Conservation (phyloP, 441 rosid species). For the Raphanus hybrid region DNA sequence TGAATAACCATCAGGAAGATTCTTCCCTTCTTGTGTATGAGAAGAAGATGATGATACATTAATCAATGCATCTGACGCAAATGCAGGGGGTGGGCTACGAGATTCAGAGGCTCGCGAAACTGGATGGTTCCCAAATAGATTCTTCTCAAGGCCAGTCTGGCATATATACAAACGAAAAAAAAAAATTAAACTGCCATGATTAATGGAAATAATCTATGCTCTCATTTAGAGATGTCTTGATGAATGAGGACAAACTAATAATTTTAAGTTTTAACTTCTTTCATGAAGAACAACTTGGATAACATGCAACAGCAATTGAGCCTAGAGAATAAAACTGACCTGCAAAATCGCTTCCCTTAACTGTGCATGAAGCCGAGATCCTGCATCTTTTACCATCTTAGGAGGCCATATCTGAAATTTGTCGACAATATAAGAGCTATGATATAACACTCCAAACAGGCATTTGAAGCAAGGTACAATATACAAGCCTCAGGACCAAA, state of each 20-base stretch:
- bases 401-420: slow-evolving; percentile 96
- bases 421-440: slow-evolving; percentile 27
- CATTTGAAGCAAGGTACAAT: slow-evolving; percentile 17
- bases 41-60: slow-evolving; percentile 54
- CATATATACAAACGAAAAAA: slow-evolving; percentile 29
- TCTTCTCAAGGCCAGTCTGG: slow-evolving; percentile 93
- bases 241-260: background rate
- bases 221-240: slow-evolving; percentile 2
- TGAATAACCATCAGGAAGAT: slow-evolving; percentile 51
- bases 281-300: slow-evolving; percentile 5
- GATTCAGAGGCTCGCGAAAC: slow-evolving; percentile 63
- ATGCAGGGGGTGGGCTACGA: slow-evolving; percentile 77
- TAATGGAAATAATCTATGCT: background rate
- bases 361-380: slow-evolving; percentile 82
- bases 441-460: background rate
- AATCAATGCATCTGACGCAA: slow-evolving; percentile 72
- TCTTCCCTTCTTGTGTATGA: slow-evolving; percentile 51
- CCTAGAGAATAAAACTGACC: slow-evolving; percentile 53
- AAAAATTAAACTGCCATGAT: slow-evolving; percentile 12
- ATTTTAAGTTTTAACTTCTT: background rate
- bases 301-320: background rate
- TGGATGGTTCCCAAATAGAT: slow-evolving; percentile 87
- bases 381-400: slow-evolving; percentile 90
- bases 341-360: slow-evolving; percentile 86
- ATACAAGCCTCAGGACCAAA: slow-evolving; percentile 3